Percentiles rank a stretch among this genome's conserved stretches.
Evolutionary conservation across 305 asterid genomes (phyloP).

Genomic region (Solanum hybrid): DNA sequence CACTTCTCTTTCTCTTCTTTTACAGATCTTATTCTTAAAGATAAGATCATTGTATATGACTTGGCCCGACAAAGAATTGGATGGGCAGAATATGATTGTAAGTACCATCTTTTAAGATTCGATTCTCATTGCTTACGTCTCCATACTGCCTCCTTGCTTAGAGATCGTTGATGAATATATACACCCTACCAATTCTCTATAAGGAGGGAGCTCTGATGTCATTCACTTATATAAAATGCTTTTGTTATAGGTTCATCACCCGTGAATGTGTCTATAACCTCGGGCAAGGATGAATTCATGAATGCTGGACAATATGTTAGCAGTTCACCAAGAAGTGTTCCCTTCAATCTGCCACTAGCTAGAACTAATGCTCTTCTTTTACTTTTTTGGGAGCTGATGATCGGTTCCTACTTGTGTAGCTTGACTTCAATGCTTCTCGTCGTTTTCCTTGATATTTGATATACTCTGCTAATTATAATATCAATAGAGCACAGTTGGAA

Average conservation of each 20-base stretch:
- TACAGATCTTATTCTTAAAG: slow-evolving; percentile 28
- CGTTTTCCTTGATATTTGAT: not conserved
- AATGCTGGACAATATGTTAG: slow-evolving; percentile 65
- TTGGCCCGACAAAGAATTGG: slow-evolving; percentile 52
- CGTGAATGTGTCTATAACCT: slow-evolving; percentile 75
- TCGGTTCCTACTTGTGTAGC: slow-evolving; percentile 18
- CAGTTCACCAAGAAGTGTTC: slow-evolving; percentile 30
- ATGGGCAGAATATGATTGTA: slow-evolving; percentile 41
- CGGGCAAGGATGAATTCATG: slow-evolving; percentile 63
- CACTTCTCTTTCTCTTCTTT: not conserved
- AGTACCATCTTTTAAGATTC: not conserved
- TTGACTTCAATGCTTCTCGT: not conserved
- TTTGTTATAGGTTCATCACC: slow-evolving; percentile 57
- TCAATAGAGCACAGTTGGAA: not conserved
- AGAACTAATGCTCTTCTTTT: not conserved
- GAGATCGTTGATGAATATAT: not conserved
- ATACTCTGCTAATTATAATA: not conserved
- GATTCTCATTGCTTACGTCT: not conserved
- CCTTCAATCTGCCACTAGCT: slow-evolving; percentile 1
- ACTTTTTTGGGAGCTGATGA: slow-evolving; percentile 11
- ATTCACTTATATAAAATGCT: not conserved
- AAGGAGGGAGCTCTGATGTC: not conserved
- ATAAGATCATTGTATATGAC: slow-evolving; percentile 55
- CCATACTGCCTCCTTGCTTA: not conserved
- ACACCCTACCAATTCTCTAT: not conserved